Evolutionary conservation across 192 early-diverging fungal species (phyloP).

Genomic region (Pilobolus umbonatus): DNA sequence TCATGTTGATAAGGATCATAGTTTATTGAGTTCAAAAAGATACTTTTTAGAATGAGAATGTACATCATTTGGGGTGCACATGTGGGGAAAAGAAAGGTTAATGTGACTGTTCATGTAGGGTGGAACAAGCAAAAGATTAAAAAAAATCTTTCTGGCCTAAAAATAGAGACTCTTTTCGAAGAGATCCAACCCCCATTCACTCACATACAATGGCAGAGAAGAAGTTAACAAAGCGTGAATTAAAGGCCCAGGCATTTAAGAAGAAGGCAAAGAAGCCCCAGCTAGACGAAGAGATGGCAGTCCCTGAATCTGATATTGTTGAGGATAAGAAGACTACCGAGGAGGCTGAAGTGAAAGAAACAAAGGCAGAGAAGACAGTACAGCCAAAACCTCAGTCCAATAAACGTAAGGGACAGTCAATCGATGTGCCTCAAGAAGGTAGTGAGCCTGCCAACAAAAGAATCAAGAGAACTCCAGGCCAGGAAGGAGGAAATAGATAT

Average conservation of each 20-base stretch:
- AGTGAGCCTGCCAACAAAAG: conserved; percentile 12
- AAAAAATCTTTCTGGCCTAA: too few relatives aligned
- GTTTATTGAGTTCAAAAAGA: too few relatives aligned
- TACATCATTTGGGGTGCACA: too few relatives aligned
- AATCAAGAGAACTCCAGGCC: conserved; percentile 23
- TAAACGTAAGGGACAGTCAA: conserved; percentile 10
- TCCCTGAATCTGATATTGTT: conserved; percentile 34
- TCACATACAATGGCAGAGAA: conserved; percentile 29
- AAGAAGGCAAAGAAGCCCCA: conserved; percentile 42
- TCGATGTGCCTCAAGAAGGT: conserved; percentile 4
- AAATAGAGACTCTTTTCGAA: too few relatives aligned
- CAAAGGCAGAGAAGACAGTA: conserved; percentile 8
- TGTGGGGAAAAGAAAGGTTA: too few relatives aligned
- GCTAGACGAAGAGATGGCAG: conserved; percentile 16
- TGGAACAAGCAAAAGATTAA: too few relatives aligned
- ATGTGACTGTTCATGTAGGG: too few relatives aligned
- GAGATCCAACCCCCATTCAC: too few relatives aligned
- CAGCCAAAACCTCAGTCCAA: background rate
- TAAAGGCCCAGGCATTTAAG: conserved; percentile 44
- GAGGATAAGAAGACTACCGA: conserved; percentile 26
- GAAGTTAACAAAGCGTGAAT: conserved; percentile 47
- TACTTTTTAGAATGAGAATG: too few relatives aligned
- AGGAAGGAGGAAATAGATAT: conserved; percentile 32
- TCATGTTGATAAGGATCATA: too few relatives aligned
- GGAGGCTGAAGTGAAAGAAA: background rate